Evolutionary conservation across 345 rosid genomes (phyloP).

Genomic region (Alliaria petiolata): DNA sequence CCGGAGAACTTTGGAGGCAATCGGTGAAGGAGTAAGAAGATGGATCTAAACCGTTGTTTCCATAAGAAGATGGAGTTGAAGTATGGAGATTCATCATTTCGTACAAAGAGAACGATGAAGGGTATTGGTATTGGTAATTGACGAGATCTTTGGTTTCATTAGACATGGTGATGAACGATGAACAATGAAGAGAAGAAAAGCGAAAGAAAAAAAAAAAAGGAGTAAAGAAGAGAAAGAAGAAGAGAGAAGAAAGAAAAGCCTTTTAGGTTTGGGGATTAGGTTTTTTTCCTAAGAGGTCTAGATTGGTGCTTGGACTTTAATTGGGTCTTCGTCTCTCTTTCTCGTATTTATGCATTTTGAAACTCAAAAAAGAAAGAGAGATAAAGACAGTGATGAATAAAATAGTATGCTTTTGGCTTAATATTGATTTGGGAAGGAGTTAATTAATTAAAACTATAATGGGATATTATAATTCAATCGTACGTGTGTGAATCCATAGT

Average conservation of each 20-base stretch:
- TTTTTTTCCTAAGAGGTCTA: constrained; percentile 18
- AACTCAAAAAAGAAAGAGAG: constrained; percentile 20
- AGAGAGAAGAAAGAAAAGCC: constrained; percentile 22
- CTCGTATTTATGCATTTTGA: constrained; percentile 39
- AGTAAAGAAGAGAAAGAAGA: constrained; percentile 5
- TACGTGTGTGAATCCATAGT: constrained; percentile 17
- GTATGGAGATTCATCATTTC: constrained; percentile 29
- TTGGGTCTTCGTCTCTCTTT: constrained; percentile 32
- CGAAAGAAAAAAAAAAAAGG: neutral
- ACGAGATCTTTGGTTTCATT: constrained; percentile 56
- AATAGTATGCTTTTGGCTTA: constrained; percentile 13
- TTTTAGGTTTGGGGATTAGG: constrained; percentile 29
- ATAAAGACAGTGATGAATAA: constrained; percentile 6
- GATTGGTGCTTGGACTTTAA: constrained; percentile 33
- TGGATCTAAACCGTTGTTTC: constrained; percentile 32
- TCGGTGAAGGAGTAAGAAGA: constrained; percentile 52
- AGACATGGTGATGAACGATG: constrained; percentile 55
- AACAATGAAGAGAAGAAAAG: neutral
- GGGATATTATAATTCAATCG: neutral
- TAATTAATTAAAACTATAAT: neutral
- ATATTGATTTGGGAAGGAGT: neutral
- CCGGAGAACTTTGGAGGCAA: constrained; percentile 45
- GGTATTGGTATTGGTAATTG: constrained; percentile 41
- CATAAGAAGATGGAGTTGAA: constrained; percentile 15
- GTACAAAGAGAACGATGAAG: constrained; percentile 21